Evolutionary conservation across 202 grass and related monocot genomes (phyloP), one percentile per base, ranked within the genome.

Genomic region (Thinopyrum obtusiflorum): DNA sequence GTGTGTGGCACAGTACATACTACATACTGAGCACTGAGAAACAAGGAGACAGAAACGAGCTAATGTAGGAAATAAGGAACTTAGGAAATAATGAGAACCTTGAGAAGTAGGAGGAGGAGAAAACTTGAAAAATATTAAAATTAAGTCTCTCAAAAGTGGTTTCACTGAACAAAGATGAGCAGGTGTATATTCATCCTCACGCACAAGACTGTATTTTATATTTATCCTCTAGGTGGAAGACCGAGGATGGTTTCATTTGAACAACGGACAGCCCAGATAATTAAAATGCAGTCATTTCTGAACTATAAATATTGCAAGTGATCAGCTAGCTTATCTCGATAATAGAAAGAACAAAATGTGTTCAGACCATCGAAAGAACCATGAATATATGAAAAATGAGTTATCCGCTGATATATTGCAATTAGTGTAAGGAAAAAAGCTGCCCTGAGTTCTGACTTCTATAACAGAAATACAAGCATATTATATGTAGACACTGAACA

Each of bases 141-240:
- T 33, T 46, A 75, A 31, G 64, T 85, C 18, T 74, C 66, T 53
- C 10, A 27, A 5, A 18, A 53, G 44, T 51, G 4, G 15, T 51
- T 84, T 68, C 36, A 84, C 80, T 88, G 44, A 84, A 85, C 4
- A 84, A 80, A 83, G 8, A 14, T 18, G 64, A 71, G 76, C 8
- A 67, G n/a, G 2, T 39, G 4, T 61, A 59, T 36, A 47, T 67
- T 47, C 12, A 79, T 10, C 20, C 6, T 65, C 26, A 71, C 28
- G 63, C 15, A 15, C 15, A 20, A 71, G 39, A 59, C 53, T n/a
- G 2, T 33, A 37, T 8, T 76, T 7, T 39, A 49, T 44, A 76
- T 66, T 42, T 7, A 73, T 3, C 15, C 12, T 65, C 31, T n/a
- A 82, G 40, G 71, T 12, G 8, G 9, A 31, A 78, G 31, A 59